Base-by-base conservation (phyloP, 2,329 filamentous ascomycete species). In the Neonectria neomacrospora region DNA sequence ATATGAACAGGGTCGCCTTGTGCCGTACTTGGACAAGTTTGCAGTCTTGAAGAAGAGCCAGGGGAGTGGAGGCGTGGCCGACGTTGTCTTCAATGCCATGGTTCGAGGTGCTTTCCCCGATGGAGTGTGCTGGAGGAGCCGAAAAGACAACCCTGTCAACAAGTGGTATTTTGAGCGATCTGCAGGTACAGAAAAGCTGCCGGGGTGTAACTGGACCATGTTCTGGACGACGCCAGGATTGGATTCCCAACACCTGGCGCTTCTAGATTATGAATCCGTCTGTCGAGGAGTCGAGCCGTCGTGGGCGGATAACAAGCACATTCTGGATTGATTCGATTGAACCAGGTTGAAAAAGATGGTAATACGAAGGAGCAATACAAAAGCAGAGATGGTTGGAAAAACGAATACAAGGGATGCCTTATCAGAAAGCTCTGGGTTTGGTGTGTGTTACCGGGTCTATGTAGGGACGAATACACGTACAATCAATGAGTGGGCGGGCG, bases 101-200 rank as follows among this genome's bases (percentile, higher is more conserved):
- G 93, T 97, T 5, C 87, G 92, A 28, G 89, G 90, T 20, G 97
- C 94, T 72, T 96, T 98, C 70, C 94, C 94, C 0, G 80, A 88
- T 2, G 96, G 96, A 1, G 92, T 98, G 2, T 96, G 94, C 74
- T 99, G 96, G 96, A 85, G 94, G 60, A 96, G 92, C 75, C 85
- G 96, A 54, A 91, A 91, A 74, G 88, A 94, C 75, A 98, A 99
- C 74, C 95, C 94, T 0, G 96, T 99, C 5, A 99, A 99, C 76
- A 97, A 97, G 76, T 99, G 96, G 96, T 99, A 99, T 77, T 97
- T 98, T 79, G 96, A 99, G 79, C 86, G 96, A 51, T 93, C 92
- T 2, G 82, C 87, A 51, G 96, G 96, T 0, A 94, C 90, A 2
- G 91, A 90, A 85, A 96, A 96, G 80, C 80, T 99, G 39, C 84